Base-by-base conservation (phyloP, 2,329 filamentous ascomycete genomes). In the Pseudopithomyces chartarum region DNA sequence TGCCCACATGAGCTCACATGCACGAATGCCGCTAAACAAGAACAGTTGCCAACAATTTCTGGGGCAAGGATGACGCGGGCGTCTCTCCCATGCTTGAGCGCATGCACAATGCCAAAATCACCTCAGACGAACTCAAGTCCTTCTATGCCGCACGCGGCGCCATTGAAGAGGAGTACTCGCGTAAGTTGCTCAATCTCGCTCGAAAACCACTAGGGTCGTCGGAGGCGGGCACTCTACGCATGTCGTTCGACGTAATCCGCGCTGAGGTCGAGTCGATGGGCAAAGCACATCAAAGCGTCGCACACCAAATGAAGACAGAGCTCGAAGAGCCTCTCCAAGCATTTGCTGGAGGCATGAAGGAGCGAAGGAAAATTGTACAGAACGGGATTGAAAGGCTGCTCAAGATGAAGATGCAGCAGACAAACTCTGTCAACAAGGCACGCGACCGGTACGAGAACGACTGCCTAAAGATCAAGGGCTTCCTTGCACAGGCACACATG, bases 21-120 rank as follows among this genome's bases (percentile, higher is more conserved):
- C 23, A 26, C 20, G 6, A 3, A 38, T 23, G 6, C n/a, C 12
- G 63, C 78, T 79, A 56, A 80, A 65, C 42, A 15, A 10, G 12
- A n/a, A 55, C 64, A 93, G 93, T 99, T 81, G 94, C 95, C 70
- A 99, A 99, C 81, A 99, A 99, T 76, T 99, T 99, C 78, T 99
- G 95, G 95, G 95, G 95, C 62, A 98, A 96, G 82, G 94, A 98
- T 76, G 95, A 99, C 82, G 95, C 94, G 50, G 96, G 95, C 74
- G 93, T 99, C 71, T 84, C 84, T 44, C 96, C 95, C 56, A 86
- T 99, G 71, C 84, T 99, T 29, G 91, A 94, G 76, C 94, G 95
- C 71, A 96, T 99, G 92, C 89, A 92, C 73, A 89, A 88, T 77
- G 92, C 95, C 47, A 99, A 99, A 82, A 87, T 90, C 69, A 97